A percentile compares a stretch with the other conserved stretches of the same genome.
These are phyloP conservation scores for Dactylellina sp. DNA, from an alignment of 2,329 filamentous ascomycete genomes.

Conservation along the genomic window DNA sequence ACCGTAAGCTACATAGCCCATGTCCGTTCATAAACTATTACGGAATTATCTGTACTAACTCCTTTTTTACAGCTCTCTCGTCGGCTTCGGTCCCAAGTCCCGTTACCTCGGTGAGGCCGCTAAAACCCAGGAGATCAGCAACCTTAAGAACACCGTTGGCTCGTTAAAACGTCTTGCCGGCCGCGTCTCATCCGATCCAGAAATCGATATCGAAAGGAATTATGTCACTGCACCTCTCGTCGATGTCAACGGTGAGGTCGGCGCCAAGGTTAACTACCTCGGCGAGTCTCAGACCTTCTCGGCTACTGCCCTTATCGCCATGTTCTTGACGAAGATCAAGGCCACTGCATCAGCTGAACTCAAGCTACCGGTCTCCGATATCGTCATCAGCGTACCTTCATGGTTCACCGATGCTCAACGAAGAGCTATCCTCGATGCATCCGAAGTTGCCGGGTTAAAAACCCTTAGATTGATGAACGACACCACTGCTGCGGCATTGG, in stretches of 20 bases:
- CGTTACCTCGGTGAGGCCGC: conserved; percentile 94
- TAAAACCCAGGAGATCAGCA: conserved; percentile 99
- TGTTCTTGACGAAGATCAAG: conserved; percentile 96
- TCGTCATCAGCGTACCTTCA: conserved; percentile 92
- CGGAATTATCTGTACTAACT: conserved; percentile 56
- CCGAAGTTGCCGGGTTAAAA: conserved; percentile 93
- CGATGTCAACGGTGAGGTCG: conserved; percentile 92
- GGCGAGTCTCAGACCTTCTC: conserved; percentile 96
- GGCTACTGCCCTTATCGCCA: conserved; percentile 91
- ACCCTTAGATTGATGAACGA: conserved; percentile 96
- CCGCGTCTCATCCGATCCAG: conserved; percentile 86
- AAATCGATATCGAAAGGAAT: conserved; percentile 91
- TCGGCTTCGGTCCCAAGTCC: conserved; percentile 92
- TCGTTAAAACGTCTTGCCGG: conserved; percentile 93
- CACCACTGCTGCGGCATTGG: conserved; percentile 93
- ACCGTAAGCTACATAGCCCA: conserved; percentile 76
- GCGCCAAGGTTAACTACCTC: conserved; percentile 90
- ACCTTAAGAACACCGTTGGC: conserved; percentile 98
- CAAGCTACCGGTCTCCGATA: conserved; percentile 88
- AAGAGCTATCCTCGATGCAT: conserved; percentile 86
- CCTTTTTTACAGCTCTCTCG: conserved; percentile 76
- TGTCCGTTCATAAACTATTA: conserved; percentile 59
- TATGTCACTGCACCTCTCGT: conserved; percentile 86
- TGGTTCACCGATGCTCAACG: conserved; percentile 98
- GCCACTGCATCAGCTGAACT: conserved; percentile 86